A percentile compares a stretch with the other conserved stretches of the same genome.
phyloP scores from a whole-genome alignment of 306 rosid genomes.

The Corylus heterophylla region DNA sequence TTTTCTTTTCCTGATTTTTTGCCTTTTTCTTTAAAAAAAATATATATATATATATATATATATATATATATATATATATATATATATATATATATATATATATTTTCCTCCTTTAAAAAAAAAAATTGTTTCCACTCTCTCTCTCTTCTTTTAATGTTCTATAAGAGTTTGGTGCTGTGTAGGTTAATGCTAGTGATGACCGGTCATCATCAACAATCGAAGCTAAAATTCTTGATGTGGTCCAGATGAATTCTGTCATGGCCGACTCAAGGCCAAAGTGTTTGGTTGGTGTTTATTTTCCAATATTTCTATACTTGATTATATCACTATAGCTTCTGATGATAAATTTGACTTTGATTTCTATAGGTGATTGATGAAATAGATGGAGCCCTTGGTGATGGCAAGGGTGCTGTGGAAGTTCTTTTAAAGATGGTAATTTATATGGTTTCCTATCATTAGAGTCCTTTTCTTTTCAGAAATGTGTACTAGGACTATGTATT shows the following conservation, averaged over 20 bases:
- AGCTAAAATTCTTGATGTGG: conserved; percentile 80
- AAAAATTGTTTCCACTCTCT: too few species aligned
- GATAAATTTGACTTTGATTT: conserved; percentile 16
- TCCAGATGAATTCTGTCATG: conserved; percentile 80
- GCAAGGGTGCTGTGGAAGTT: conserved; percentile 96
- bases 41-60: too few species aligned
- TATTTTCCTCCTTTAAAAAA: too few species aligned
- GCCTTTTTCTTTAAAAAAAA: too few species aligned
- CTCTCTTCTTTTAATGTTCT: not conserved
- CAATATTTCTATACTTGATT: conserved; percentile 3
- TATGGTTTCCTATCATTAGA: conserved; percentile 11
- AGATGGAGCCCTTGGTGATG: conserved; percentile 94
- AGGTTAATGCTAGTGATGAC: conserved; percentile 98
- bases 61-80: too few species aligned
- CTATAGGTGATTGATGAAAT: conserved; percentile 90
- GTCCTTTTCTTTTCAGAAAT: conserved; percentile 16
- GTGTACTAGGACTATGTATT: not conserved
- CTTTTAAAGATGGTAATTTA: conserved; percentile 83
- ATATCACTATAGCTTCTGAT: not conserved
- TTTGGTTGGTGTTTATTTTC: conserved; percentile 56
- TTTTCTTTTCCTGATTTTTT: too few species aligned
- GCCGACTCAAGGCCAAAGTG: conserved; percentile 76
- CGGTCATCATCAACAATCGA: conserved; percentile 82
- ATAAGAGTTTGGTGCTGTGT: conserved; percentile 30
- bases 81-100: too few species aligned